A percentile compares a stretch with the other conserved stretches of the same genome.
phyloP scores from a whole-genome alignment of 1,139 yeast genomes.

The Debaryomyces subglobosus region DNA sequence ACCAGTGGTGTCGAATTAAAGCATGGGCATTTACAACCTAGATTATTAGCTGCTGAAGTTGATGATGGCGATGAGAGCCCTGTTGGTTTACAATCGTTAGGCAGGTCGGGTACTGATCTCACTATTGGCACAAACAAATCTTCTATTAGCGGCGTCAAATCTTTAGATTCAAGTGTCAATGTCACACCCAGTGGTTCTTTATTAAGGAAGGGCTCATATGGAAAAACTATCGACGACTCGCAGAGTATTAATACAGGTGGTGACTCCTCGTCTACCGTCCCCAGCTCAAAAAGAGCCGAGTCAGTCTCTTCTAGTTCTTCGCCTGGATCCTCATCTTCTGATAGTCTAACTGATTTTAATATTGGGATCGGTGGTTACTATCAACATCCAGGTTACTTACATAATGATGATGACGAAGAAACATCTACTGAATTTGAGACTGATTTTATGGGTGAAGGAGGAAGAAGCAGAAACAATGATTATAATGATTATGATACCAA shows the following conservation, averaged over 20 bases:
- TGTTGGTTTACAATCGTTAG: slow-evolving; percentile 8
- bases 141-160: slow-evolving; percentile 18
- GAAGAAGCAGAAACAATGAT: slow-evolving; percentile 18
- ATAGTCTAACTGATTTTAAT: slow-evolving; percentile 29
- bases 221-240: slow-evolving; percentile 25
- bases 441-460: slow-evolving; percentile 9
- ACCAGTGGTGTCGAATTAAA: slow-evolving; percentile 63
- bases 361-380: slow-evolving; percentile 37
- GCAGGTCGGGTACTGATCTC: slow-evolving; percentile 11
- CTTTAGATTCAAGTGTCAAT: slow-evolving; percentile 27
- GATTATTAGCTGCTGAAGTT: slow-evolving; percentile 75
- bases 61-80: slow-evolving; percentile 57
- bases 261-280: slow-evolving; percentile 12
- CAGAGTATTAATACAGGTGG: slow-evolving; percentile 25
- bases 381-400: slow-evolving; percentile 47
- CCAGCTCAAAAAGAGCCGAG: slow-evolving; percentile 19
- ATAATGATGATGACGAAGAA: slow-evolving; percentile 27
- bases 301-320: slow-evolving; percentile 13
- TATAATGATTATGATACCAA: slow-evolving; percentile 41
- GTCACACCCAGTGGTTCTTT: slow-evolving; percentile 17
- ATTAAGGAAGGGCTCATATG: slow-evolving; percentile 26
- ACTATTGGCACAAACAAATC: slow-evolving; percentile 11
- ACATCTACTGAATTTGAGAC: slow-evolving; percentile 20
- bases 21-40: slow-evolving; percentile 75
- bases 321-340: slow-evolving; percentile 26